phyloP scores from a whole-genome alignment of 768 basidiomycete species.

The Pleurotus citrinopileatus region DNA sequence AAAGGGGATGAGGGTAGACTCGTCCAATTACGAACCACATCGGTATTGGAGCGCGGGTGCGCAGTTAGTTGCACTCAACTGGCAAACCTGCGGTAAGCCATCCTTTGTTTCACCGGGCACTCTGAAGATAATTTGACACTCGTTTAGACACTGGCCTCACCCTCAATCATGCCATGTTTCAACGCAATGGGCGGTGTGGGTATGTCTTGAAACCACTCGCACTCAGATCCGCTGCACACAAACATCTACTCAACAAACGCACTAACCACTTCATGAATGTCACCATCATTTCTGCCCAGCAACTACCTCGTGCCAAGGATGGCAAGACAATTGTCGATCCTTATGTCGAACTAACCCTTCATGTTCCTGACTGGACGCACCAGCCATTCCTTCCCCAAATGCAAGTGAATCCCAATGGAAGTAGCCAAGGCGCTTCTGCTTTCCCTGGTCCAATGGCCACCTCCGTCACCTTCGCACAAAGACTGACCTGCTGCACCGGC shows the following conservation, averaged over 20 bases:
- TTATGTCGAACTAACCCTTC: constrained; percentile 73
- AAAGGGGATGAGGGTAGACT: constrained; percentile 76
- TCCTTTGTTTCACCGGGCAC: constrained; percentile 10
- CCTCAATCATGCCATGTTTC: constrained; percentile 97
- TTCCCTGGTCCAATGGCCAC: constrained; percentile 13
- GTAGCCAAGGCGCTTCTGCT: constrained; percentile 1
- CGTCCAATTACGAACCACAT: constrained; percentile 90
- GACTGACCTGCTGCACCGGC: constrained; percentile 56
- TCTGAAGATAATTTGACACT: neutral
- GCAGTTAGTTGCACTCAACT: constrained; percentile 93
- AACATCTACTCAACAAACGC: constrained; percentile 55
- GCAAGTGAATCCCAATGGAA: constrained; percentile 5
- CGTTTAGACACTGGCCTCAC: constrained; percentile 81
- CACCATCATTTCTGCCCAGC: constrained; percentile 82
- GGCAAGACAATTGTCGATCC: constrained; percentile 64
- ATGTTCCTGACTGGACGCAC: constrained; percentile 72
- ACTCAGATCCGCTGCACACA: constrained; percentile 55
- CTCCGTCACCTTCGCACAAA: constrained; percentile 34
- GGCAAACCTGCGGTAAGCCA: constrained; percentile 87
- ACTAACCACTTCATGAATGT: constrained; percentile 65
- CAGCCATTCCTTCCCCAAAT: constrained; percentile 20
- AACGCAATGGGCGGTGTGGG: constrained; percentile 83
- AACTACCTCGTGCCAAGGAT: constrained; percentile 79
- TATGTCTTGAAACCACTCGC: constrained; percentile 89
- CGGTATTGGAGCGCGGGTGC: constrained; percentile 88